These are phyloP conservation scores for Chalaropsis ovoidea DNA, from an alignment of 2,329 filamentous ascomycete species.

Conservation along the genomic window DNA sequence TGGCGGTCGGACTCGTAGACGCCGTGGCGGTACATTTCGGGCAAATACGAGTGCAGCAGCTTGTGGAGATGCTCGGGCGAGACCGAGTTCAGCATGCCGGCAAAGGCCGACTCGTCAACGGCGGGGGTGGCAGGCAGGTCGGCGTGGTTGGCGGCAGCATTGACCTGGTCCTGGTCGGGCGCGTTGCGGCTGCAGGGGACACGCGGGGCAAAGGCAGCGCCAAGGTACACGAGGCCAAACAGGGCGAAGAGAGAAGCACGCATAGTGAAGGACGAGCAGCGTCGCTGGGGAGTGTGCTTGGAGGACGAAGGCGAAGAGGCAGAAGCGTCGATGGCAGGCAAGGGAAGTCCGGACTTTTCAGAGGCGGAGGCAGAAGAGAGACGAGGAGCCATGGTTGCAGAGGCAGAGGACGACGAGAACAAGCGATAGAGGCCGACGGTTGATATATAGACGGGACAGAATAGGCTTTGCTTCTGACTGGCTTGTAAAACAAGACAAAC, in stretches of 20 bases:
- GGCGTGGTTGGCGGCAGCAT: slow-evolving; percentile 6
- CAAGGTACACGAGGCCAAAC: slow-evolving; percentile 19
- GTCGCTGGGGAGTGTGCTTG: slow-evolving; percentile 6
- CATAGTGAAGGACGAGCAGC: slow-evolving; percentile 19
- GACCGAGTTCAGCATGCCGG: slow-evolving; percentile 41
- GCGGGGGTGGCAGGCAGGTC: slow-evolving; percentile 10
- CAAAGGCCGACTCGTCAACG: slow-evolving; percentile 16
- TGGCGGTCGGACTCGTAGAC: slow-evolving; percentile 55
- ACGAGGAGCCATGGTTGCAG: slow-evolving; percentile 16
- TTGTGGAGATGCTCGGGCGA: slow-evolving; percentile 54
- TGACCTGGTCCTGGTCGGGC: not conserved
- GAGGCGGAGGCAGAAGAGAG: slow-evolving; percentile 13
- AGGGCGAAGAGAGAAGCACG: slow-evolving; percentile 19
- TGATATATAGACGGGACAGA: slow-evolving; percentile 10
- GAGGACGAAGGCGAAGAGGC: not conserved
- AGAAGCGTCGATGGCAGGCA: slow-evolving; percentile 19
- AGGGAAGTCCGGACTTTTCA: slow-evolving; percentile 21
- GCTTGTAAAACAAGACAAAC: not conserved
- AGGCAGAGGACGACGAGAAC: not conserved
- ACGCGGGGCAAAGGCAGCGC: slow-evolving; percentile 16
- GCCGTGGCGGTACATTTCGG: slow-evolving; percentile 56
- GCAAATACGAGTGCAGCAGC: slow-evolving; percentile 53
- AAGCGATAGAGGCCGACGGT: not conserved
- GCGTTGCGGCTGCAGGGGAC: slow-evolving; percentile 7
- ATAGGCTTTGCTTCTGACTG: not conserved